phyloP scores from a whole-genome alignment of 495 filamentous ascomycete species.

The Letharia columbiana region DNA sequence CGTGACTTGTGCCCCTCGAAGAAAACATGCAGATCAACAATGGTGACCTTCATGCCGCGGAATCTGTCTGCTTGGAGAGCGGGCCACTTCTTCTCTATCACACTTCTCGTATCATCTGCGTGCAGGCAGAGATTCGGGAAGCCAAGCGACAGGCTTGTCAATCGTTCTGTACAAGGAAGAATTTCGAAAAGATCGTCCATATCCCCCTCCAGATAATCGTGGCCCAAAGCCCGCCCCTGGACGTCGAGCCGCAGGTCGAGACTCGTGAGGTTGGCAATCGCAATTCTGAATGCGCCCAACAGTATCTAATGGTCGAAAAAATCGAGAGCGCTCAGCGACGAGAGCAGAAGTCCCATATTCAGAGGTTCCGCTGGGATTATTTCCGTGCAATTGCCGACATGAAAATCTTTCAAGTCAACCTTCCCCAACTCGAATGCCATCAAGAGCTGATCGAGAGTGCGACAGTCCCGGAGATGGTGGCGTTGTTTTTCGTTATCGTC shows the following conservation, averaged over 20 bases:
- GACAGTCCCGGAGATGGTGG: neutral
- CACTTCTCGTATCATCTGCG: neutral
- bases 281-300: neutral
- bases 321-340: neutral
- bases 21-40: neutral
- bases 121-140: neutral
- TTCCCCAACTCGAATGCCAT: neutral
- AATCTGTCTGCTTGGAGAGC: neutral
- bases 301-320: neutral
- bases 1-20: too few species aligned
- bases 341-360: constrained; percentile 1
- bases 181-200: neutral
- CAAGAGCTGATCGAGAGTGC: neutral
- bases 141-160: neutral
- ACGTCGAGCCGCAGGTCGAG: neutral
- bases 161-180: neutral
- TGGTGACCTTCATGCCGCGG: neutral
- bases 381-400: neutral
- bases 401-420: neutral
- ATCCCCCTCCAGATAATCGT: neutral
- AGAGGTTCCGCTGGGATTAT: neutral
- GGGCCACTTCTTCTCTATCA: neutral
- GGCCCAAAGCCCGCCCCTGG: neutral
- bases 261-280: neutral
- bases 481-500: neutral